Evolutionary conservation across 2,329 filamentous ascomycete genomes (phyloP), one percentile per base, ranked within the genome.

Genomic region (Myriosclerotinia duriaeana): DNA sequence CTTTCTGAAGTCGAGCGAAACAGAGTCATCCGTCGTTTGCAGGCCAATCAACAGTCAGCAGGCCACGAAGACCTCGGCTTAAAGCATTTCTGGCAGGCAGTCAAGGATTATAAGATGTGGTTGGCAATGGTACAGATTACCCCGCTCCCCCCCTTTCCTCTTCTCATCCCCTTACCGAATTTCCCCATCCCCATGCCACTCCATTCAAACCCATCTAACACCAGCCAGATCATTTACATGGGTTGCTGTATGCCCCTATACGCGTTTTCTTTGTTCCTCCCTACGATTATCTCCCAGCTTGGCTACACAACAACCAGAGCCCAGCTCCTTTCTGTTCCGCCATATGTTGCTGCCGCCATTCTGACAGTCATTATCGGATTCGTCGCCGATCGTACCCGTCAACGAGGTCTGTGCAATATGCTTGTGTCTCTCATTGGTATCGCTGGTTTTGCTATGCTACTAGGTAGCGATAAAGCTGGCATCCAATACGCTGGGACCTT

Each of bases 71-170:
- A 87, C 14, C 95, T 93, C 79, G 86, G 88, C 71, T 87, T 86
- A 80, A 79, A 80, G 4, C 93, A 92, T 75, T 83, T 95, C 68
- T 91, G 86, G 84, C 84, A 85, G 15, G 87, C 87, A 8, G 72
- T 94, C 22, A 88, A 84, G 67, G 92, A 96, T 75, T 96, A 91
- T 89, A 96, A 96, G 80, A 96, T 89, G 26, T 95, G 87, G 78
- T 80, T 84, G 1, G 89, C 86, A 15, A 89, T 91, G 77, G 77
- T 34, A 34, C 30, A 34, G 30, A 34, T 34, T 6, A 5, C 30
- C 30, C 30, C 30, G n/a, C n/a, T 26, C 30, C 30, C 6, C 30
- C 30, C 30, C 4, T 34, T 34, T 34, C 6, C 5, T 34, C 30
- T 5, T 34, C 30, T 34, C 2, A 2, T 34, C 30, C 30, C 30